phyloP scores from a whole-genome alignment of 1,284 basidiomycete genomes.

The Rhodotorula sp. region DNA sequence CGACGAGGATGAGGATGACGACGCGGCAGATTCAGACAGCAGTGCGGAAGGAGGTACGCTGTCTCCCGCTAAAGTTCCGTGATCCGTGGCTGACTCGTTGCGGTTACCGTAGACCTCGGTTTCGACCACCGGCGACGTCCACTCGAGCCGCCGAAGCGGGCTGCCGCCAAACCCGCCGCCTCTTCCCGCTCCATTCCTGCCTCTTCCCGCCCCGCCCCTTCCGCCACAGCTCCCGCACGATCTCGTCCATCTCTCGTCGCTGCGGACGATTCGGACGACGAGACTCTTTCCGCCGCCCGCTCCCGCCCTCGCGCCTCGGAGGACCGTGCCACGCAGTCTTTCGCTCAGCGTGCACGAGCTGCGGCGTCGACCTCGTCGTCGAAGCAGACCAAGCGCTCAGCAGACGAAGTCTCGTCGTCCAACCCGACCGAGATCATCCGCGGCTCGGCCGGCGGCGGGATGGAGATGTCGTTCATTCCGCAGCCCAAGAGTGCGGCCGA shows the following conservation, averaged over 20 bases:
- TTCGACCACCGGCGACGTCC: conserved; percentile 44
- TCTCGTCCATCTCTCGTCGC: conserved; percentile 38
- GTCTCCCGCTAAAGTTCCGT: neutral
- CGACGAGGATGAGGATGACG: conserved; percentile 41
- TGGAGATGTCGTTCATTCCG: conserved; percentile 58
- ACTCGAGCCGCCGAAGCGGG: conserved; percentile 24
- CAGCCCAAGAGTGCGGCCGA: conserved; percentile 46
- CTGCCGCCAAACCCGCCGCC: neutral
- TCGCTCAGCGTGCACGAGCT: conserved; percentile 38
- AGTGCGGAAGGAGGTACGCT: conserved; percentile 27
- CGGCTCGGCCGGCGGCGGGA: conserved; percentile 52
- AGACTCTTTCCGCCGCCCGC: conserved; percentile 23
- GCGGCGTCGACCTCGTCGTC: neutral
- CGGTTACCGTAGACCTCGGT: conserved; percentile 53
- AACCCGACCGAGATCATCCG: conserved; percentile 30
- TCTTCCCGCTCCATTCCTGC: conserved; percentile 12
- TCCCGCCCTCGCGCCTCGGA: conserved; percentile 27
- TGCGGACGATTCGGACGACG: conserved; percentile 38
- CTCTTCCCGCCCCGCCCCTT: conserved; percentile 2
- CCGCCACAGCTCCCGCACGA: conserved; percentile 20
- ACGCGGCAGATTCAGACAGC: conserved; percentile 48
- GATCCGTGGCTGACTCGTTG: conserved; percentile 36
- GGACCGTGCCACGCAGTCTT: conserved; percentile 36
- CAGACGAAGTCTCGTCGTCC: neutral
- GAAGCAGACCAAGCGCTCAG: conserved; percentile 18